A percentile compares a stretch with the other conserved stretches of the same genome.
These are phyloP conservation scores for Fusarium bactridioides DNA, from an alignment of 2,329 filamentous ascomycete genomes.

Conservation along the genomic window DNA sequence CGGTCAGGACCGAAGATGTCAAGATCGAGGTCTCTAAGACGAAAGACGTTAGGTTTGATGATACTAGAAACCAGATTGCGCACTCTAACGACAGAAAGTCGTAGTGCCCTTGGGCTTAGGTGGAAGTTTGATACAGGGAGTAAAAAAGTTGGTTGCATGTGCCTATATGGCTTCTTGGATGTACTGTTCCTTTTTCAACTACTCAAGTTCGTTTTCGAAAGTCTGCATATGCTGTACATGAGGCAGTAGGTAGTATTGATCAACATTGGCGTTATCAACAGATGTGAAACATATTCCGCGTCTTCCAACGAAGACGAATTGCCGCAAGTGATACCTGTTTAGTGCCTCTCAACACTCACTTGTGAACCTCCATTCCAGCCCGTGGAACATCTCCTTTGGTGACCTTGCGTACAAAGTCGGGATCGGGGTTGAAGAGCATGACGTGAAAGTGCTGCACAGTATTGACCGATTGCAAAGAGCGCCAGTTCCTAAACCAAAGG, in stretches of 20 bases:
- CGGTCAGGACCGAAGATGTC: slow-evolving; percentile 41
- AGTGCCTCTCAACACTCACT: neutral
- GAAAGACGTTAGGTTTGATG: slow-evolving; percentile 19
- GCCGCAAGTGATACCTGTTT: neutral
- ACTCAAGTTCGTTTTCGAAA: neutral
- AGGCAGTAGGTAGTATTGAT: neutral
- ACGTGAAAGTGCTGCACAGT: slow-evolving; percentile 95
- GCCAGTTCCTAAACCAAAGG: slow-evolving; percentile 77
- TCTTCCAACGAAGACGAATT: neutral
- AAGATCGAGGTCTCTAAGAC: slow-evolving; percentile 16
- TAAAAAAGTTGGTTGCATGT: neutral
- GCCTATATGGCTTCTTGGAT: neutral
- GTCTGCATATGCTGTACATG: neutral
- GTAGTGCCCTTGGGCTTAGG: neutral
- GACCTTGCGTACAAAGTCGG: slow-evolving; percentile 71
- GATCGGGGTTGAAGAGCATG: slow-evolving; percentile 82
- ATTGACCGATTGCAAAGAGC: slow-evolving; percentile 81
- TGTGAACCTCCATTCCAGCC: slow-evolving; percentile 51
- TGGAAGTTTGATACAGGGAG: neutral
- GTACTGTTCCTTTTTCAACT: neutral
- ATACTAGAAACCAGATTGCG: slow-evolving; percentile 14
- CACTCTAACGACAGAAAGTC: neutral
- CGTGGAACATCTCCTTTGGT: slow-evolving; percentile 79
- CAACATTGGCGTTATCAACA: neutral
- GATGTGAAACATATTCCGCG: neutral